Evolutionary conservation across 2,329 filamentous ascomycete genomes (phyloP).

Genomic region (Aspergillus arachidicola): DNA sequence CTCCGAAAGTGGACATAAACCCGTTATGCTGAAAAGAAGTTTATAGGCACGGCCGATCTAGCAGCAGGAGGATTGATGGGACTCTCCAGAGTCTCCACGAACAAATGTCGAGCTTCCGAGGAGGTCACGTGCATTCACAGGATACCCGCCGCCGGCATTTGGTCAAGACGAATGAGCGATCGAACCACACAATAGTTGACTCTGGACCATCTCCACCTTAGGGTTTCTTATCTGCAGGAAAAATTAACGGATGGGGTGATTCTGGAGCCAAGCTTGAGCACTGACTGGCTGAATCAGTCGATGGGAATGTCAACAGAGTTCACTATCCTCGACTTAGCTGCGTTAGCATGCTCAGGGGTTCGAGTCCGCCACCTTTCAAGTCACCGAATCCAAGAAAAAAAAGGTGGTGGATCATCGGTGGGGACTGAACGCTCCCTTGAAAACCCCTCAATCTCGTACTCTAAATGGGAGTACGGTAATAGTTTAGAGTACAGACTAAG

Average conservation of each 20-base stretch:
- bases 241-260: slow-evolving; percentile 1
- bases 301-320: background rate
- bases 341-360: slow-evolving; percentile 3
- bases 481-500: background rate
- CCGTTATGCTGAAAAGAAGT: background rate
- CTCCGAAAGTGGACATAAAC: background rate
- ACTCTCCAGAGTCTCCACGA: background rate
- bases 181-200: background rate
- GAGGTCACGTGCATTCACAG: background rate
- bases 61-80: background rate
- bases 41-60: background rate
- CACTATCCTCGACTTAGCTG: slow-evolving; percentile 2
- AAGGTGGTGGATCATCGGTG: slow-evolving; percentile 4
- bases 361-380: background rate
- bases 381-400: slow-evolving; percentile 3
- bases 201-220: background rate
- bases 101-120: background rate
- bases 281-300: slow-evolving; percentile 1
- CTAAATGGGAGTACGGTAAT: background rate
- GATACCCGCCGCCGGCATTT: background rate
- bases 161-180: background rate
- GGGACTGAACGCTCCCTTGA: background rate
- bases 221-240: slow-evolving; percentile 3
- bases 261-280: background rate
- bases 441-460: slow-evolving; percentile 6